These are phyloP conservation scores for Vanderwaltozyma verrucispora DNA, from an alignment of 805 yeast genomes.

Conservation along the genomic window DNA sequence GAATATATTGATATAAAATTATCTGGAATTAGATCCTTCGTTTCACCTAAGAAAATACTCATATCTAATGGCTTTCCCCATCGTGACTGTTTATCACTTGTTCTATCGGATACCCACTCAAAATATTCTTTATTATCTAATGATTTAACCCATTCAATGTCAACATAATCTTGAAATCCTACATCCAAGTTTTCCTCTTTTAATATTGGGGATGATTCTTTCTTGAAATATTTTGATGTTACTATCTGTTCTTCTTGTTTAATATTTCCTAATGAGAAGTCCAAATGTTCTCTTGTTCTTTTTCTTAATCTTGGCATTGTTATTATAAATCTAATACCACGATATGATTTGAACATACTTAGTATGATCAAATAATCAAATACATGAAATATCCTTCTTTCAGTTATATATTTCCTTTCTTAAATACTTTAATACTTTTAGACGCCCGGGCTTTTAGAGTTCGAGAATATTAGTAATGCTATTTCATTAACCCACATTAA, in stretches of 20 bases:
- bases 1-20: constrained; percentile 50
- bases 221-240: constrained; percentile 6
- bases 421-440: too few species aligned
- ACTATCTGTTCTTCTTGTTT: not conserved
- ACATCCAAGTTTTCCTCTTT: not conserved
- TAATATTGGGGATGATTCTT: constrained; percentile 1
- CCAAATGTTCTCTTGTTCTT: not conserved
- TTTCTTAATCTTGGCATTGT: not conserved
- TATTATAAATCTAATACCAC: too few species aligned
- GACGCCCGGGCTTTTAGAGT: too few species aligned
- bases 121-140: constrained; percentile 21
- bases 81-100: constrained; percentile 12
- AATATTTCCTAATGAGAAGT: constrained; percentile 22
- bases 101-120: constrained; percentile 15
- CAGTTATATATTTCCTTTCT: too few species aligned
- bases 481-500: too few species aligned
- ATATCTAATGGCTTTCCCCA: constrained; percentile 10
- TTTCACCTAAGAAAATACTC: constrained; percentile 1
- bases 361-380: too few species aligned
- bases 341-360: too few species aligned
- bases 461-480: too few species aligned
- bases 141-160: constrained; percentile 21
- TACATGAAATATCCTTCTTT: too few species aligned
- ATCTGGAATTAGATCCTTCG: constrained; percentile 25
- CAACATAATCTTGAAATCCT: constrained; percentile 6